phyloP scores from a whole-genome alignment of 306 rosid genomes.

The Lathyrus sativus region DNA sequence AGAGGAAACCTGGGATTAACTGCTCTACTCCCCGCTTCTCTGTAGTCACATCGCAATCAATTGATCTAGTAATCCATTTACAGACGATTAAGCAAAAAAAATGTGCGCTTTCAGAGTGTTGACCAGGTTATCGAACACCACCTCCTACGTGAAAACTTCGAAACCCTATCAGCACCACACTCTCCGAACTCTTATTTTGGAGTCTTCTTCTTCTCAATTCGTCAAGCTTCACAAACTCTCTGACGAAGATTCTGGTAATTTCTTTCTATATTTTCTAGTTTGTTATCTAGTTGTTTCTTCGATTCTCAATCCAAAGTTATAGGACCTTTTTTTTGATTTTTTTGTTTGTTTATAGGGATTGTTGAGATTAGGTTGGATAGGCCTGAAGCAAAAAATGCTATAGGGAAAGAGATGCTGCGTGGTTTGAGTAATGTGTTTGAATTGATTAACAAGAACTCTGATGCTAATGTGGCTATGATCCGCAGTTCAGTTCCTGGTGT shows the following conservation, averaged over 20 bases:
- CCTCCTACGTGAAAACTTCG: constrained; percentile 25
- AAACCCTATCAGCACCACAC: constrained; percentile 45
- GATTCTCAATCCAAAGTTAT: constrained; percentile 2
- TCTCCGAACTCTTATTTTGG: constrained; percentile 63
- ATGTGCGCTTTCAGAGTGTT: constrained; percentile 51
- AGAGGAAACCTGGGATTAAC: too few species aligned
- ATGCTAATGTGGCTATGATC: constrained; percentile 67
- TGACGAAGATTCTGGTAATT: constrained; percentile 66
- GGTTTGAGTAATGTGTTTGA: constrained; percentile 60
- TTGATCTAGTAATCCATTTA: too few species aligned
- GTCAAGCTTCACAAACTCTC: constrained; percentile 65
- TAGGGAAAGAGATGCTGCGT: constrained; percentile 72
- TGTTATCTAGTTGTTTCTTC: background rate
- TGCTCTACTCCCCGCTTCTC: too few species aligned
- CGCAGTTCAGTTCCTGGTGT: constrained; percentile 70
- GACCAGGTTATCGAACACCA: constrained; percentile 38
- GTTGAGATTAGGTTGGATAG: constrained; percentile 69
- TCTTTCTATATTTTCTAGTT: background rate
- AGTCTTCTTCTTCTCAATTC: constrained; percentile 51
- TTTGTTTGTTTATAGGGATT: constrained; percentile 56
- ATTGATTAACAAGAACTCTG: constrained; percentile 51
- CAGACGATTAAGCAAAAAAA: constrained; percentile 22
- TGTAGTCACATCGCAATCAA: too few species aligned
- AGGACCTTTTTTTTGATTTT: constrained; percentile 5
- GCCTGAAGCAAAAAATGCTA: constrained; percentile 75